Evolutionary conservation across 2,329 filamentous ascomycete genomes (phyloP).

Genomic region (Aspergillus sp.): DNA sequence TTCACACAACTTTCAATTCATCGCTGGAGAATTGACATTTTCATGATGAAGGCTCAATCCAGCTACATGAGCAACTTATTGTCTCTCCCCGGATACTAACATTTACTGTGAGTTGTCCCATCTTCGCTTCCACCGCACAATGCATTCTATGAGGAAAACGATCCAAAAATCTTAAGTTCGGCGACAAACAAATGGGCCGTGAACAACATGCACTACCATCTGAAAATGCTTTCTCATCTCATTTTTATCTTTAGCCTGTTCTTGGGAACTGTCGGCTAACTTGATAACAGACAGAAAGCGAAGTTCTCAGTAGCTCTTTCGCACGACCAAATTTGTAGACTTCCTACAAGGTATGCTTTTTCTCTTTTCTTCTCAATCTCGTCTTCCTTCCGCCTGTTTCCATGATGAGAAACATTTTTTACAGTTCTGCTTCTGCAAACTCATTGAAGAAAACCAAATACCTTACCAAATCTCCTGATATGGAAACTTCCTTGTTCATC

Average conservation of each 20-base stretch:
- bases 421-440: slow-evolving; percentile 64
- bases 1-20: slow-evolving; percentile 7
- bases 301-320: not conserved
- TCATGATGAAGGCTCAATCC: slow-evolving; percentile 17
- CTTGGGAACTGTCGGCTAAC: slow-evolving; percentile 9
- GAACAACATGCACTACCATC: slow-evolving; percentile 64
- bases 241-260: slow-evolving; percentile 2
- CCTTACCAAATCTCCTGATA: slow-evolving; percentile 57
- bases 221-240: slow-evolving; percentile 32
- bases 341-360: slow-evolving; percentile 12
- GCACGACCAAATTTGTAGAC: not conserved
- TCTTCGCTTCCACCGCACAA: not conserved
- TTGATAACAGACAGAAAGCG: not conserved
- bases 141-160: slow-evolving; percentile 48
- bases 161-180: slow-evolving; percentile 51
- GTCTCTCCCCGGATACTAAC: slow-evolving; percentile 12
- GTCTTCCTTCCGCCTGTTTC: slow-evolving; percentile 12
- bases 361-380: not conserved
- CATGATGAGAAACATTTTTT: slow-evolving; percentile 52
- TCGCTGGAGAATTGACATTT: slow-evolving; percentile 3
- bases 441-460: slow-evolving; percentile 57
- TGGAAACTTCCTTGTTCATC: slow-evolving; percentile 7
- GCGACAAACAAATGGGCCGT: slow-evolving; percentile 55
- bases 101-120: slow-evolving; percentile 24
- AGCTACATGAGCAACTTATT: not conserved